A percentile compares a stretch with the other conserved stretches of the same genome.
Conservation (phyloP, 768 basidiomycete species). For the Hygrocybe coccinea region DNA sequence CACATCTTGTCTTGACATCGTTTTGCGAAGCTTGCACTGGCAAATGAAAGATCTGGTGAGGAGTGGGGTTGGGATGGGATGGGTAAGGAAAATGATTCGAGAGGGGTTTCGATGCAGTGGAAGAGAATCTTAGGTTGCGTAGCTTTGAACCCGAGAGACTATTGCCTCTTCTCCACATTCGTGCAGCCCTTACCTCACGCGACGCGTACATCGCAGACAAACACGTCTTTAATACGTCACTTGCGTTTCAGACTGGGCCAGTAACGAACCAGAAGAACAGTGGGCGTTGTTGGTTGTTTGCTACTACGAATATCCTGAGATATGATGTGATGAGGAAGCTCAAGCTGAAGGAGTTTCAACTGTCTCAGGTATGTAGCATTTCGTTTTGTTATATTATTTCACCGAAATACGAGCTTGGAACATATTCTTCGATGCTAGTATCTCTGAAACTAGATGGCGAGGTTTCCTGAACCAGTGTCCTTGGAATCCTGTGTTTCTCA, state of each 20-base stretch:
- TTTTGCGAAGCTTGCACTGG: constrained; percentile 47
- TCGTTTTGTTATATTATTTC: background rate
- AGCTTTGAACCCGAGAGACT: constrained; percentile 26
- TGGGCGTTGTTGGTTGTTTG: constrained; percentile 95
- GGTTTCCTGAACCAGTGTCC: too few species aligned
- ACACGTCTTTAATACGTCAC: constrained; percentile 77
- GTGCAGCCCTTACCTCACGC: constrained; percentile 58
- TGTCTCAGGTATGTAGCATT: constrained; percentile 66
- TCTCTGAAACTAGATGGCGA: too few species aligned
- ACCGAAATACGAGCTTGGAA: background rate
- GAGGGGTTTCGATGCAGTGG: background rate
- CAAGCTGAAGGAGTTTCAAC: constrained; percentile 83
- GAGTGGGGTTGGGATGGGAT: constrained; percentile 47
- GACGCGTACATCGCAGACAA: constrained; percentile 55
- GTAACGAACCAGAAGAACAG: constrained; percentile 84
- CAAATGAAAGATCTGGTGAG: constrained; percentile 72
- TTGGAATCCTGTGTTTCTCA: too few species aligned
- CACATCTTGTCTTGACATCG: constrained; percentile 67
- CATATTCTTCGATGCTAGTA: too few species aligned
- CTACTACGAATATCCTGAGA: constrained; percentile 81
- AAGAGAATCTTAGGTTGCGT: background rate
- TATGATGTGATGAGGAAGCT: constrained; percentile 82
- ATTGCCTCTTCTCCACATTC: constrained; percentile 67
- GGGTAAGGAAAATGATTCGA: constrained; percentile 44
- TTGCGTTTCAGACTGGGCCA: constrained; percentile 79